Evolutionary conservation across 169 alveolate species (phyloP), one percentile per base, ranked within the genome.

Genomic region (Plasmodium chabaudi): DNA sequence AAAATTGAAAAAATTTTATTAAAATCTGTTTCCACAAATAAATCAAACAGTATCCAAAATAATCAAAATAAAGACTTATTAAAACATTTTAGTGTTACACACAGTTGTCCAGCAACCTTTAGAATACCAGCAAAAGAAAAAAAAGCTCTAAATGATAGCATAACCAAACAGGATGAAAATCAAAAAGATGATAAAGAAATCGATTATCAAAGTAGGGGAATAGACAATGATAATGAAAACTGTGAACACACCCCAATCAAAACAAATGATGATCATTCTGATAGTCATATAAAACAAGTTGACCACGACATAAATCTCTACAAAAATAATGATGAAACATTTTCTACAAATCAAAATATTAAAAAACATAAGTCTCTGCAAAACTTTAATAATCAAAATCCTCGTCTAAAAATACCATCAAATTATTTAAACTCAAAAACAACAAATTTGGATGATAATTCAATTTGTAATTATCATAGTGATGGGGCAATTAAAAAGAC

Each of bases 31-130:
- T 13, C 25, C 27, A 55, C 49, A 10, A 60, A 47, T 5, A 46
- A 19, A n/a, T 27, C 12, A 55, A 65, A 46, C 65, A 56, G 42
- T 15, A n/a, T 9, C 1, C 44, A 21, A 19, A 13, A 23, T 47
- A 67, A 42, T n/a, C 71, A 82, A 51, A 82, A 56, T 5, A 42
- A 39, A 19, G 84, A 68, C 21, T 60, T 82, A 23, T 42, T 82
- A 46, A 82, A 82, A 60, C 90, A 82, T 82, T 82, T 82, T 42
- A 61, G 73, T 25, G 90, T 82, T 5, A 82, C 90, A 5, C 90
- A 82, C n/a, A 82, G 90, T 47, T 82, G 90, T 19, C 90, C 90
- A 6, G 71, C 84, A 46, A 82, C 90, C 51, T 82, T 82, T 51
- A 65, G 69, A 34, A 21, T 53, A 44, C 44, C 61, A 12, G 0